These are phyloP conservation scores for Fusarium bactridioides DNA, from an alignment of 2,329 filamentous ascomycete species.

Conservation along the genomic window DNA sequence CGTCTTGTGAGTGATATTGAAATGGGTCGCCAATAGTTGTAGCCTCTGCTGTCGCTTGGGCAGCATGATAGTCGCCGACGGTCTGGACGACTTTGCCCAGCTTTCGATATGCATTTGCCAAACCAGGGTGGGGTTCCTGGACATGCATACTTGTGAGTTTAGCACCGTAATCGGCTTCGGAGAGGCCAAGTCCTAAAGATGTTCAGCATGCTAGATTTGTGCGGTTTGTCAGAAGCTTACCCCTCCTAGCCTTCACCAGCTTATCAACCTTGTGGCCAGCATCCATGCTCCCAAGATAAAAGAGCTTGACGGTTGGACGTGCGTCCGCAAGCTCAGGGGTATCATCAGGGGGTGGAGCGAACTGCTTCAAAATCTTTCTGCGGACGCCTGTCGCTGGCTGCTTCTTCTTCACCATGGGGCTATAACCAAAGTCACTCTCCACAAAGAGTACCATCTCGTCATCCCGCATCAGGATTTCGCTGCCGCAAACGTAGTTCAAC, in stretches of 20 bases:
- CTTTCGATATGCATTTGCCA: slow-evolving; percentile 91
- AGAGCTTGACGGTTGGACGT: slow-evolving; percentile 89
- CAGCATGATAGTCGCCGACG: slow-evolving; percentile 93
- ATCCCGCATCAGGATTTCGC: slow-evolving; percentile 91
- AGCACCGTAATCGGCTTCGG: slow-evolving; percentile 92
- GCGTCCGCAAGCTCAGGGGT: slow-evolving; percentile 93
- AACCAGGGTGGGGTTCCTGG: slow-evolving; percentile 88
- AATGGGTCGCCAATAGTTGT: slow-evolving; percentile 93
- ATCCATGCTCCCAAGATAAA: slow-evolving; percentile 96
- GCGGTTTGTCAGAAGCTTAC: slow-evolving; percentile 57
- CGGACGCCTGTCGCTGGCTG: slow-evolving; percentile 96
- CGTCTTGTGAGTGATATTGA: slow-evolving; percentile 93
- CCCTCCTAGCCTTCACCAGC: slow-evolving; percentile 89
- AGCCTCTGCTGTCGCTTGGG: slow-evolving; percentile 95
- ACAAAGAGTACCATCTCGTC: slow-evolving; percentile 98
- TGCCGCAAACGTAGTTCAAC: slow-evolving; percentile 92
- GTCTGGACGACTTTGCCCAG: slow-evolving; percentile 93
- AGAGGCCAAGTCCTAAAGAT: slow-evolving; percentile 80
- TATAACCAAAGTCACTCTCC: slow-evolving; percentile 99
- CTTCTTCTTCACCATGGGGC: slow-evolving; percentile 92
- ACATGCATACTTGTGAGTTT: slow-evolving; percentile 87
- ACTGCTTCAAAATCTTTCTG: slow-evolving; percentile 96
- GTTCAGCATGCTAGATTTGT: slow-evolving; percentile 30
- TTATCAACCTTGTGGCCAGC: slow-evolving; percentile 96
- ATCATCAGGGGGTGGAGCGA: slow-evolving; percentile 95